Conservation (phyloP, 805 yeast species). For the Candida pini region DNA sequence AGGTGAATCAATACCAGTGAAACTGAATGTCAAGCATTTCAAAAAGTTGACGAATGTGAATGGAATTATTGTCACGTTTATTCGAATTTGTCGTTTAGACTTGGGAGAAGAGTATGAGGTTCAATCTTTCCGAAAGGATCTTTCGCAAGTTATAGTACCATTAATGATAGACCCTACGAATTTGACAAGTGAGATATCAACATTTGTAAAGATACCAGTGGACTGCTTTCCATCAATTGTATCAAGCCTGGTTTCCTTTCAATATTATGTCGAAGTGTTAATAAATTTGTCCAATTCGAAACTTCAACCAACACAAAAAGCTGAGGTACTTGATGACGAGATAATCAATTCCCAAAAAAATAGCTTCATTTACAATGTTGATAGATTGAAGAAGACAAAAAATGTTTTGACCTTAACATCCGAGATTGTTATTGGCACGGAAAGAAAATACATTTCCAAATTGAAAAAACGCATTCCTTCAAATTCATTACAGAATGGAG, state of each 20-base stretch:
- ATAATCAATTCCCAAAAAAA: conserved; percentile 15
- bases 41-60: conserved; percentile 62
- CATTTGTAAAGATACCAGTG: conserved; percentile 68
- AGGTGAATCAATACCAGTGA: conserved; percentile 76
- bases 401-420: conserved; percentile 79
- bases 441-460: conserved; percentile 37
- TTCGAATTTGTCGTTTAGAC: conserved; percentile 69
- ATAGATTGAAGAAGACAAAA: conserved; percentile 64
- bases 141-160: conserved; percentile 73
- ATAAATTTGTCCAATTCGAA: conserved; percentile 66
- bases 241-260: conserved; percentile 68
- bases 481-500: conserved; percentile 1
- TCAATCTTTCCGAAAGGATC: conserved; percentile 77
- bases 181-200: conserved; percentile 48
- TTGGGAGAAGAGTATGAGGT: conserved; percentile 53
- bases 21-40: conserved; percentile 60
- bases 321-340: conserved; percentile 20
- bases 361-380: conserved; percentile 63
- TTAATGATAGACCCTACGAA: conserved; percentile 69
- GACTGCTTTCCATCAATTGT: conserved; percentile 83
- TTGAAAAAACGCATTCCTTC: conserved; percentile 9
- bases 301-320: conserved; percentile 11
- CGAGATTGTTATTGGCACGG: conserved; percentile 78
- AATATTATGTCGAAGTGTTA: conserved; percentile 77
- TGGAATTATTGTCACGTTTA: conserved; percentile 75